Evolutionary conservation across 441 rosid species (phyloP).

Genomic region (Oxalis stricta): DNA sequence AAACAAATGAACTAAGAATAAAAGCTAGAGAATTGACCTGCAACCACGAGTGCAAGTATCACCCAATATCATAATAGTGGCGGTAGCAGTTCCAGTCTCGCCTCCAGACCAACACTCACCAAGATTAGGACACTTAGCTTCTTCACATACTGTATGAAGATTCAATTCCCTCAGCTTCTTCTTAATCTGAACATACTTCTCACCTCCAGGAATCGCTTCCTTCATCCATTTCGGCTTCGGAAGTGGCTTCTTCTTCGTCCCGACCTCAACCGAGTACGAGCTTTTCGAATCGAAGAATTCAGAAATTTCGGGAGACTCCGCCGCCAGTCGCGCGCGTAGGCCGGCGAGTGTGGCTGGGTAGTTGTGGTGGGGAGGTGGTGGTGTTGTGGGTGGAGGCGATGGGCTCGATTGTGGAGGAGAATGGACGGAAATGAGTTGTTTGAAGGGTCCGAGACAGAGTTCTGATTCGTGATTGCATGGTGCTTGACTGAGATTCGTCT

Average conservation of each 20-base stretch:
- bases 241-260: conserved; percentile 86
- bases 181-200: conserved; percentile 93
- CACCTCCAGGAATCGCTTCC: conserved; percentile 85
- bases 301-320: conserved; percentile 51
- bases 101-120: conserved; percentile 99
- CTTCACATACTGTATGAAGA: conserved; percentile 94
- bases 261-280: conserved; percentile 78
- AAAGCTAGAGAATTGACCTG: too few species aligned
- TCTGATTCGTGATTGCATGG: conserved; percentile 27
- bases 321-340: conserved; percentile 72
- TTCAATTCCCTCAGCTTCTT: conserved; percentile 79
- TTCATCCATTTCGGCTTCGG: conserved; percentile 99
- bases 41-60: conserved; percentile 97
- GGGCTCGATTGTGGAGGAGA: conserved; percentile 23
- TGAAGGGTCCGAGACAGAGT: conserved; percentile 22
- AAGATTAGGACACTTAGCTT: conserved; percentile 83
- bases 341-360: conserved; percentile 49
- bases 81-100: conserved; percentile 92
- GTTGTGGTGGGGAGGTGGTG: conserved; percentile 25
- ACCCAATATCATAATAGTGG: conserved; percentile 90
- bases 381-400: conserved; percentile 9
- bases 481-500: neutral
- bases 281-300: conserved; percentile 38
- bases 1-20: neutral
- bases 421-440: conserved; percentile 10